Evolutionary conservation across 805 yeast species (phyloP).

Genomic region (Saccharomycopsis amapae): DNA sequence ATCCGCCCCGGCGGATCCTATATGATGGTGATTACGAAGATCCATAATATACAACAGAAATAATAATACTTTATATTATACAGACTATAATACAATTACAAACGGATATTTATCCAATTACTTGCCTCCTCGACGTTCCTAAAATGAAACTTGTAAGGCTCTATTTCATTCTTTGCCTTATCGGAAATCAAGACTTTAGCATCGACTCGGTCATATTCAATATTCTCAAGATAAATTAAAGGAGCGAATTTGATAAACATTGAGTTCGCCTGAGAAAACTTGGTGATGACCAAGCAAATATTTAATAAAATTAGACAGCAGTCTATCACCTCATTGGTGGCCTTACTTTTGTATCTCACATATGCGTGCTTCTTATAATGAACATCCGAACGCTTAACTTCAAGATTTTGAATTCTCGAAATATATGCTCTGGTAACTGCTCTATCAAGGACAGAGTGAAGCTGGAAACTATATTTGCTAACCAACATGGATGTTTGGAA

Average conservation of each 20-base stretch:
- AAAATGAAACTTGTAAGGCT: slow-evolving; percentile 16
- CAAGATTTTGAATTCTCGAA: slow-evolving; percentile 14
- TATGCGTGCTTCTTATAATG: slow-evolving; percentile 18
- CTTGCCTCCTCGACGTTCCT: slow-evolving; percentile 14
- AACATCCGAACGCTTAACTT: slow-evolving; percentile 17
- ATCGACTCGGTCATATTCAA: slow-evolving; percentile 13
- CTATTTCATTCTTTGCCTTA: slow-evolving; percentile 12
- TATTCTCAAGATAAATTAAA: slow-evolving; percentile 11
- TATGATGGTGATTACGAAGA: too few species aligned
- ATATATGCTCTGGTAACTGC: slow-evolving; percentile 17
- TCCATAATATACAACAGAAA: too few species aligned
- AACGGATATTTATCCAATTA: slow-evolving; percentile 13
- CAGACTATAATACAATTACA: too few species aligned
- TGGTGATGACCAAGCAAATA: slow-evolving; percentile 18
- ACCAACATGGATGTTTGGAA: slow-evolving; percentile 16
- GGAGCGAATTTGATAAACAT: slow-evolving; percentile 20
- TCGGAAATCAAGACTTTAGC: slow-evolving; percentile 13
- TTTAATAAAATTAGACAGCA: slow-evolving; percentile 18
- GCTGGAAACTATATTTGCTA: slow-evolving; percentile 13
- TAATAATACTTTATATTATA: too few species aligned
- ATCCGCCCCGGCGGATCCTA: too few species aligned
- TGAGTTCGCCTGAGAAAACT: background rate
- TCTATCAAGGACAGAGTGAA: slow-evolving; percentile 16
- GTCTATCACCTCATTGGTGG: slow-evolving; percentile 14
- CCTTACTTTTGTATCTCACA: slow-evolving; percentile 17